Conservation (phyloP, 2,329 filamentous ascomycete species). For the Zasmidium angulare region DNA sequence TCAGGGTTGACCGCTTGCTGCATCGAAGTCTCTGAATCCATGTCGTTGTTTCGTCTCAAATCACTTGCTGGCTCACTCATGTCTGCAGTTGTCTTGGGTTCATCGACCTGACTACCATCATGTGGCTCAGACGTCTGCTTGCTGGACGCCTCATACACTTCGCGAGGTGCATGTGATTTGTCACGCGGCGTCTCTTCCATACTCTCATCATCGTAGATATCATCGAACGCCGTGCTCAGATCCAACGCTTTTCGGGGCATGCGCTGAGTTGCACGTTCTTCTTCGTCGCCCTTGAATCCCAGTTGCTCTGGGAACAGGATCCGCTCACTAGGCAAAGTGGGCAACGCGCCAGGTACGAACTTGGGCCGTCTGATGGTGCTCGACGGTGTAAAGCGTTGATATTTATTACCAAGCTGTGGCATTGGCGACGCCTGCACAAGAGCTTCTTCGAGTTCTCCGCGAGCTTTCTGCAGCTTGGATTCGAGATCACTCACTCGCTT, state of each 20-base stretch:
- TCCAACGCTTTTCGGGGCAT: slow-evolving; percentile 16
- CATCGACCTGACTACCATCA: background rate
- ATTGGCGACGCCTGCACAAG: slow-evolving; percentile 44
- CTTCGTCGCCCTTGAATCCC: slow-evolving; percentile 12
- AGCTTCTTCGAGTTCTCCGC: slow-evolving; percentile 54
- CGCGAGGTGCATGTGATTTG: slow-evolving; percentile 23
- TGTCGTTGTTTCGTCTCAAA: slow-evolving; percentile 5
- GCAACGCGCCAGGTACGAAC: slow-evolving; percentile 37
- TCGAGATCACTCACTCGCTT: slow-evolving; percentile 64
- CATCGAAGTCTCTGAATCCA: slow-evolving; percentile 7
- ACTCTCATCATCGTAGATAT: slow-evolving; percentile 19
- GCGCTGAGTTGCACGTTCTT: slow-evolving; percentile 1
- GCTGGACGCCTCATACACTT: slow-evolving; percentile 3
- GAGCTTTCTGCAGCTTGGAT: slow-evolving; percentile 55
- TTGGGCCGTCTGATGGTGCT: slow-evolving; percentile 30
- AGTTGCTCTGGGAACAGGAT: slow-evolving; percentile 34
- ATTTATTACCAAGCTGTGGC: slow-evolving; percentile 37
- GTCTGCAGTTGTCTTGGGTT: background rate
- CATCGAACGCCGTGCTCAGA: slow-evolving; percentile 23
- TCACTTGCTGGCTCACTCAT: background rate
- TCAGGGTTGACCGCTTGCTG: slow-evolving; percentile 11
- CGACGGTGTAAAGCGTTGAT: slow-evolving; percentile 37
- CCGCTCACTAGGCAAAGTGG: slow-evolving; percentile 41
- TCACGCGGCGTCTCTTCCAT: slow-evolving; percentile 20
- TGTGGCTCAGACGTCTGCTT: background rate